Percentiles rank a stretch among this genome's conserved stretches.
Conservation (phyloP, 352 stramenopile species). For the Phytophthora cryptogea region DNA sequence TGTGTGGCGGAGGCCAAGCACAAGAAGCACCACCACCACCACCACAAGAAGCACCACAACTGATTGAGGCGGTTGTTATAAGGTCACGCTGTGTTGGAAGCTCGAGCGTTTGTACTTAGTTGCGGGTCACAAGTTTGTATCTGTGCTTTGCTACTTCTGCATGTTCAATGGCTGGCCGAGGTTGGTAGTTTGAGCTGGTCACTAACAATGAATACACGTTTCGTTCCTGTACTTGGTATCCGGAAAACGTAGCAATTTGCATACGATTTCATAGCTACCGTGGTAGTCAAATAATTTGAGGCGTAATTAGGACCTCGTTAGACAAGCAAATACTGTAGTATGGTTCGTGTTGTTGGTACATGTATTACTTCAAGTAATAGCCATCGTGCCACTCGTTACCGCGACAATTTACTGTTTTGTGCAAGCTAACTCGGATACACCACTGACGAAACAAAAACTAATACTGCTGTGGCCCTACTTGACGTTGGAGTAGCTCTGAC, state of each 20-base stretch:
- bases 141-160: slow-evolving; percentile 5
- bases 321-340: no score
- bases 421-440: background rate
- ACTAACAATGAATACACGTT: slow-evolving; percentile 5
- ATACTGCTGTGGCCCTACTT: slow-evolving; percentile 10
- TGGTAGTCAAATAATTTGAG: no score
- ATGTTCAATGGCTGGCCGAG: slow-evolving; percentile 3
- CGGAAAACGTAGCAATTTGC: no score
- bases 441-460: slow-evolving; percentile 1
- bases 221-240: background rate
- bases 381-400: no score
- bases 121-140: background rate
- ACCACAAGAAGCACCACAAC: slow-evolving; percentile 13
- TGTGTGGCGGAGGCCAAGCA: background rate
- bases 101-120: slow-evolving; percentile 1
- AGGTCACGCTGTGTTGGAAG: background rate
- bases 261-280: no score
- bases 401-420: no score
- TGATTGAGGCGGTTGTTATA: slow-evolving; percentile 6
- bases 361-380: no score
- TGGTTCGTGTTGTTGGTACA: no score
- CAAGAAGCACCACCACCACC: slow-evolving; percentile 8
- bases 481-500: slow-evolving; percentile 14
- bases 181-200: background rate
- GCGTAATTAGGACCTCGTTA: no score